phyloP scores from a whole-genome alignment of 169 alveolate genomes.

The Eimeria acervulina region DNA sequence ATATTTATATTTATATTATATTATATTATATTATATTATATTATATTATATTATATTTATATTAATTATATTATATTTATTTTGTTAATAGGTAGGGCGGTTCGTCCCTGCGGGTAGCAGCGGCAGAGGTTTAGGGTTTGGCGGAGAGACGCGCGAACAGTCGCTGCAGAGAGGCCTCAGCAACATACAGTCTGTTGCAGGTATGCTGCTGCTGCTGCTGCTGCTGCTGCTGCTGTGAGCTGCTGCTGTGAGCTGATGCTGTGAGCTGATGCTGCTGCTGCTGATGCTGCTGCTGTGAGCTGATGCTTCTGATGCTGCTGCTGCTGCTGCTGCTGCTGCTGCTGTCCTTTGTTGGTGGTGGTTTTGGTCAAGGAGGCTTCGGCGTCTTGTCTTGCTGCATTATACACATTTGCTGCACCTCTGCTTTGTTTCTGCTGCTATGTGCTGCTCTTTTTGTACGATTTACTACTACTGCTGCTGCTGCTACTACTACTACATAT shows the following conservation, averaged over 20 bases:
- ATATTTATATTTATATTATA: neutral
- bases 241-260: constrained; percentile 19
- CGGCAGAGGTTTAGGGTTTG: constrained; percentile 46
- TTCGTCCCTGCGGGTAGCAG: constrained; percentile 65
- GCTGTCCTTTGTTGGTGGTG: constrained; percentile 25
- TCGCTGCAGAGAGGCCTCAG: constrained; percentile 55
- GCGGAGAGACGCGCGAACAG: constrained; percentile 71
- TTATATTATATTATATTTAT: neutral
- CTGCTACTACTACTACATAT: neutral
- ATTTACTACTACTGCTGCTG: neutral
- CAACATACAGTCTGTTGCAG: constrained; percentile 84
- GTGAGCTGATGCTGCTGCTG: constrained; percentile 19
- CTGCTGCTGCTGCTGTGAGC: constrained; percentile 20
- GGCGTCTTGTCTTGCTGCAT: no score
- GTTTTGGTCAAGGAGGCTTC: no score
- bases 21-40: neutral
- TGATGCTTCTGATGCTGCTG: neutral
- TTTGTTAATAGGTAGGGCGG: constrained; percentile 67
- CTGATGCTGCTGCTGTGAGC: neutral
- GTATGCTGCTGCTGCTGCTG: constrained; percentile 79
- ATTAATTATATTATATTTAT: neutral
- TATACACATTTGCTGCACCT: no score
- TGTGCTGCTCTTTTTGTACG: no score
- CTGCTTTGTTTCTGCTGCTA: no score
- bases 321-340: constrained; percentile 8